phyloP scores from a whole-genome alignment of 441 rosid genomes.

The Pelargonium fulgidum region DNA sequence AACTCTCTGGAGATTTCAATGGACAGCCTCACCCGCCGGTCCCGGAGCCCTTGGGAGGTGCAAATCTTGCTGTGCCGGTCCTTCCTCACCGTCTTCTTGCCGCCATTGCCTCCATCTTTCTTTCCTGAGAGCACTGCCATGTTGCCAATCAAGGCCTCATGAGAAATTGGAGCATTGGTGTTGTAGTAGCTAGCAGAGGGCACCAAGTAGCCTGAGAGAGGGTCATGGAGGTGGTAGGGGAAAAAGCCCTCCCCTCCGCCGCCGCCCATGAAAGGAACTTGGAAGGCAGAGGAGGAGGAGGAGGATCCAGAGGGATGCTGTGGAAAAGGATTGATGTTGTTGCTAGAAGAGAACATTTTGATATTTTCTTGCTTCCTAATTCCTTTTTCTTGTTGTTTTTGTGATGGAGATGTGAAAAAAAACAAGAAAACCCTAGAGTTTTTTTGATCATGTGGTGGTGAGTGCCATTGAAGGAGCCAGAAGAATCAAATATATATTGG shows the following conservation, averaged over 20 bases:
- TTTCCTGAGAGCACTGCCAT: not conserved
- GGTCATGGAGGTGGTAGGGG: slow-evolving; percentile 1
- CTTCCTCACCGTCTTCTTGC: slow-evolving; percentile 39
- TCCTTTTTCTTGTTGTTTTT: too few relatives aligned
- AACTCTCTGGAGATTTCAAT: slow-evolving; percentile 53
- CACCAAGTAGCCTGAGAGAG: not conserved
- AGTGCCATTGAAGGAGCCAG: too few relatives aligned
- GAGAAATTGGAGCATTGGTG: not conserved
- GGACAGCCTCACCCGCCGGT: slow-evolving; percentile 76
- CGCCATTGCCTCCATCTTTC: not conserved
- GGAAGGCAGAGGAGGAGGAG: not conserved
- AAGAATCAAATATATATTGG: too few relatives aligned
- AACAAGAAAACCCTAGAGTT: too few relatives aligned
- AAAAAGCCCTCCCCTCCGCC: not conserved
- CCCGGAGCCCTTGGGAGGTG: slow-evolving; percentile 70
- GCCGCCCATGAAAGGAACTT: not conserved
- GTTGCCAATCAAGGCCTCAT: not conserved
- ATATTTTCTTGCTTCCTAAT: too few relatives aligned
- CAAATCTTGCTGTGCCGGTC: slow-evolving; percentile 69
- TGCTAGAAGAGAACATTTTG: not conserved
- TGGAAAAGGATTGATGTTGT: not conserved
- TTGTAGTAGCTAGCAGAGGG: not conserved
- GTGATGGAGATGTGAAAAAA: too few relatives aligned
- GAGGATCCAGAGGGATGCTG: not conserved
- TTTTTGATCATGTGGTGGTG: too few relatives aligned